Evolutionary conservation across 768 basidiomycete species (phyloP).

Genomic region (Psilocybe azurescens): DNA sequence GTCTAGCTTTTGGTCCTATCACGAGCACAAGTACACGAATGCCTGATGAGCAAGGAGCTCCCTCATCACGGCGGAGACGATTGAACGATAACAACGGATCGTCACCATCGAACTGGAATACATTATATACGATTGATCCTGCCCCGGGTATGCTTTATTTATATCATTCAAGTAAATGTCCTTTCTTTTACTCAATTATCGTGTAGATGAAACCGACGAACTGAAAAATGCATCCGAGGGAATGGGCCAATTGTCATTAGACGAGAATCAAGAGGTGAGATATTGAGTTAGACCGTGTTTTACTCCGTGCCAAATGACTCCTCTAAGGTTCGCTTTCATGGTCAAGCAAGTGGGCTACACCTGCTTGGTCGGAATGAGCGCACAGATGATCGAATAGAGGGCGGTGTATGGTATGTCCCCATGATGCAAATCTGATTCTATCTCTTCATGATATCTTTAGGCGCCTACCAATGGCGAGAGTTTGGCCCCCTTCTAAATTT

Average conservation of each 20-base stretch:
- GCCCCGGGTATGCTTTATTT: slow-evolving; percentile 23
- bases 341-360: slow-evolving; percentile 76
- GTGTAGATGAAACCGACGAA: slow-evolving; percentile 41
- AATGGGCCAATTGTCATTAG: slow-evolving; percentile 74
- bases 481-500: slow-evolving; percentile 69
- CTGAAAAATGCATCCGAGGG: slow-evolving; percentile 56
- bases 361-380: slow-evolving; percentile 71
- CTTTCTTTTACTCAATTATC: background rate
- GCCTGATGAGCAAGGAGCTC: slow-evolving; percentile 36
- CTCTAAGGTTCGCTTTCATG: slow-evolving; percentile 81
- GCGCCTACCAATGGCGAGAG: slow-evolving; percentile 75
- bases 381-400: slow-evolving; percentile 69
- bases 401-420: slow-evolving; percentile 64
- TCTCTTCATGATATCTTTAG: slow-evolving; percentile 35
- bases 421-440: slow-evolving; percentile 17
- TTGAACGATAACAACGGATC: slow-evolving; percentile 39
- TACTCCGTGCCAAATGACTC: background rate
- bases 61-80: slow-evolving; percentile 52
- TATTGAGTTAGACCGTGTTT: slow-evolving; percentile 37
- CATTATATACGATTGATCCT: slow-evolving; percentile 63
- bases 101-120: slow-evolving; percentile 53
- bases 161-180: background rate
- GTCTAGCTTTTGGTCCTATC: slow-evolving; percentile 43
- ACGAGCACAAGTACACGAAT: slow-evolving; percentile 25
- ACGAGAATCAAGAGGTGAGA: slow-evolving; percentile 75